Evolutionary conservation across 495 filamentous ascomycete genomes (phyloP), one percentile per base, ranked within the genome.

Genomic region (Cladorrhinum samala): DNA sequence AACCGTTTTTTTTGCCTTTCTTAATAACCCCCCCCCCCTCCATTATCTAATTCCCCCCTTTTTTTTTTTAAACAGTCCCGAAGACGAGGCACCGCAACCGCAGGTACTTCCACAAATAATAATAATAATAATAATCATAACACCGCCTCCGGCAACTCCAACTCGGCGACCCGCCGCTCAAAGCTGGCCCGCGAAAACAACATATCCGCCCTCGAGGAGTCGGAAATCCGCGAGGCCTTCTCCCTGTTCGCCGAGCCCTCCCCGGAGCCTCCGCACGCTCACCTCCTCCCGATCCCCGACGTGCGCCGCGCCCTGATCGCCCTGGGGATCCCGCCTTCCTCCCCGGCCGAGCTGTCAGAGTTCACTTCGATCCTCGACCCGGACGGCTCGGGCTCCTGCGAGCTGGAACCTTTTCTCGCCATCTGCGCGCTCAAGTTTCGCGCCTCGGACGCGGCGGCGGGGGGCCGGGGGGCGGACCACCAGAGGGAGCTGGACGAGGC

Each of bases 161-260:
- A 27, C n/a, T n/a, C 46, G 9, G 25, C 14, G 36, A 58, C 63
- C 43, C 67, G 62, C 40, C 81, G 77, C 57, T 95, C 91, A 58
- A 92, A 89, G 65, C 87, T 95, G 54, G 91, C 91, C 2, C 88
- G 88, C 67, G 88, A 93, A 56, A 83, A 96, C 76, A 80, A 87
- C 66, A 83, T 98, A 67, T 84, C 82, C 23, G 83, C 81, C 18
- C 81, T 82, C 46, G 86, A 96, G 72, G 93, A 98, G 65, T 75
- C 79, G 57, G 89, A 96, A 67, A 95, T 98, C 60, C 82, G 82
- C 60, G 90, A 95, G 68, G 91, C 90, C 14, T 98, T 93, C 70
- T 70, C 78, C 25, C 77, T 96, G 16, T 98, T 96, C 68, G 71
- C 87, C 1, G 77, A 85, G 49, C 79, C 83, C 27, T 82, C 82